Evolutionary conservation across 306 rosid species (phyloP), one percentile per base, ranked within the genome.

Genomic region (Trifolium pratense): DNA sequence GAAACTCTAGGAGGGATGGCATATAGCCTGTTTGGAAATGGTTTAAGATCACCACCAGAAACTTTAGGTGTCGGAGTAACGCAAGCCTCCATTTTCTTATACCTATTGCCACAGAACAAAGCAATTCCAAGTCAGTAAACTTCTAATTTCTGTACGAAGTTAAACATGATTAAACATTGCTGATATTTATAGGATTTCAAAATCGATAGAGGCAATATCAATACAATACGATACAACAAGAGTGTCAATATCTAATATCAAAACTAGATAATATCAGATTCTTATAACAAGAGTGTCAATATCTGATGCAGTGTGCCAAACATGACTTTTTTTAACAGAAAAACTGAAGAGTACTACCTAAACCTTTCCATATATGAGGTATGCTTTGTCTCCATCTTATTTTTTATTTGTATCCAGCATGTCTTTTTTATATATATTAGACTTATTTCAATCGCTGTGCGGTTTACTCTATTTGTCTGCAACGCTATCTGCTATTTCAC

Each of bases 81-180:
- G 61, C 97, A 91, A 31, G 62, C 81, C 86, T 90, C 97, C 97
- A 95, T 90, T 87, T 90, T 91, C 85, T 87, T 78, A 74, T 94
- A 91, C 98, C 98, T 94, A 77, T 21, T 55, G 64, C 57, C 79
- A 78, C 70, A 82, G 36, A 81, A 82, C 65, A 51, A 78, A 74
- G 73, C 10, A 60, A 78, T 52, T 52, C 70, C 45, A 53, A 46
- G 70, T 64, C 26, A 84, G 66, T 48, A 61, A 36, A 26, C 32
- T n/a, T 46, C 53, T 14, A n/a, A 40, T 65, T 40, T 68, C 10
- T 16, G 40, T 51, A 43, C 32, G 37, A 26, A 70, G 66, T 52
- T 7, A 29, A 4, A 23, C 62, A 23, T n/a, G n/a, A n/a, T 64
- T 48, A 37, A 65, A 20, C 16, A 66, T 18, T 45, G 25, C 65